A percentile compares a stretch with the other conserved stretches of the same genome.
phyloP scores from a whole-genome alignment of 139 green algal species.

The Chlamydomonas applanata region DNA sequence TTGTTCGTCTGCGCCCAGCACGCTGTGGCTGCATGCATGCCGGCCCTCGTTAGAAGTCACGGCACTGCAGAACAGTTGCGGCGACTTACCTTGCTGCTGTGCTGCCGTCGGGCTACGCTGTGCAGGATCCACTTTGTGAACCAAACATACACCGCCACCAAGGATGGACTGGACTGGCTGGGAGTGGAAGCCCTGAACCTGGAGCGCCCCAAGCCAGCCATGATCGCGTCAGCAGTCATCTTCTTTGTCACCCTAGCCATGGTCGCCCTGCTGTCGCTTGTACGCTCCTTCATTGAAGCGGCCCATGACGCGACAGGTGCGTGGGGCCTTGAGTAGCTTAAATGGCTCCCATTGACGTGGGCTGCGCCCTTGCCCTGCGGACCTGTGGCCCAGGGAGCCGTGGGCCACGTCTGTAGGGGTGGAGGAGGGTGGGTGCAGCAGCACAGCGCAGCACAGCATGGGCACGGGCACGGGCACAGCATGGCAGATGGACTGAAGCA shows the following conservation, averaged over 20 bases:
- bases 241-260: slow-evolving; percentile 3
- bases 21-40: too few relatives aligned
- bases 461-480: too few relatives aligned
- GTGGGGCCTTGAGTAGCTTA: neutral
- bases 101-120: too few relatives aligned
- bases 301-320: slow-evolving; percentile 36
- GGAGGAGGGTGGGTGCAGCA: too few relatives aligned
- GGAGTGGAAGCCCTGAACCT: neutral
- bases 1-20: too few relatives aligned
- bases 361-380: too few relatives aligned
- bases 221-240: neutral
- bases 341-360: neutral
- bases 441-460: too few relatives aligned
- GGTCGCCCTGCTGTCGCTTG: slow-evolving; percentile 21
- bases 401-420: too few relatives aligned
- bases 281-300: slow-evolving; percentile 40
- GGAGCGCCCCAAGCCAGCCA: neutral
- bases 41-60: too few relatives aligned
- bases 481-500: too few relatives aligned
- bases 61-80: too few relatives aligned
- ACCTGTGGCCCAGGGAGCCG: too few relatives aligned
- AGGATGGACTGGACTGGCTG: neutral
- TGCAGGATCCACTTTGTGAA: slow-evolving; percentile 6
- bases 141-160: neutral
- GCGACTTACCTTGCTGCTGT: neutral